phyloP scores from a whole-genome alignment of 192 early-diverging fungal species.

The Podila clonocystis region DNA sequence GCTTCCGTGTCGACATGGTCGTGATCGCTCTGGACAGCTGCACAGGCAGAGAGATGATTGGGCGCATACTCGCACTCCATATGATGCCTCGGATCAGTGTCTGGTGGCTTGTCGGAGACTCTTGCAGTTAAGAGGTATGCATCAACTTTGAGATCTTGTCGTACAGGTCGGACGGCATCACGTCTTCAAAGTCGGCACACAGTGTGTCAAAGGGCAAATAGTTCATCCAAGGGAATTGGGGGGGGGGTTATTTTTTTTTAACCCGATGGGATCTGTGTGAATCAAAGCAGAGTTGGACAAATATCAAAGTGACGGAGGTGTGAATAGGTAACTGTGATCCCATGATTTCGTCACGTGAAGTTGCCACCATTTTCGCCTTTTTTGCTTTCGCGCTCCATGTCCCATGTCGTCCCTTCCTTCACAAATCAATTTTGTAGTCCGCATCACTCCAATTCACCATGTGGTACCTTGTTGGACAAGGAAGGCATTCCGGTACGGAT shows the following conservation, averaged over 20 bases:
- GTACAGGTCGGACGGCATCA: slow-evolving; percentile 6
- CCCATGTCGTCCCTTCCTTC: background rate
- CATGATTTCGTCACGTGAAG: background rate
- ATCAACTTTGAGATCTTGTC: background rate
- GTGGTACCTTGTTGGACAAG: slow-evolving; percentile 43
- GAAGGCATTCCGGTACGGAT: slow-evolving; percentile 16
- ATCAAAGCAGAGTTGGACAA: background rate
- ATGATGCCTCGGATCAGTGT: slow-evolving; percentile 16
- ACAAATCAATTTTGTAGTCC: too few relatives aligned
- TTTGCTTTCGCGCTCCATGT: background rate
- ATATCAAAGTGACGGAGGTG: background rate
- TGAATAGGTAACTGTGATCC: too few relatives aligned
- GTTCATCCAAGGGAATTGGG: background rate
- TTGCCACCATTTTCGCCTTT: background rate
- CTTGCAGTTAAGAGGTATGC: background rate
- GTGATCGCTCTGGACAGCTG: slow-evolving; percentile 27
- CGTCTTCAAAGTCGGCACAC: slow-evolving; percentile 33
- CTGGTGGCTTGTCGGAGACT: background rate
- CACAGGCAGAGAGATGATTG: slow-evolving; percentile 29
- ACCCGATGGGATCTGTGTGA: background rate
- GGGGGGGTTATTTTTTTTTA: too few relatives aligned
- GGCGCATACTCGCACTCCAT: slow-evolving; percentile 22
- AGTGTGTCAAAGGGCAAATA: slow-evolving; percentile 1
- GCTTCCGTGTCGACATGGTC: slow-evolving; percentile 20
- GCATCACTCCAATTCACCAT: slow-evolving; percentile 1